These are phyloP conservation scores for Saturnispora gosingensis DNA, from an alignment of 805 yeast genomes.

Conservation along the genomic window DNA sequence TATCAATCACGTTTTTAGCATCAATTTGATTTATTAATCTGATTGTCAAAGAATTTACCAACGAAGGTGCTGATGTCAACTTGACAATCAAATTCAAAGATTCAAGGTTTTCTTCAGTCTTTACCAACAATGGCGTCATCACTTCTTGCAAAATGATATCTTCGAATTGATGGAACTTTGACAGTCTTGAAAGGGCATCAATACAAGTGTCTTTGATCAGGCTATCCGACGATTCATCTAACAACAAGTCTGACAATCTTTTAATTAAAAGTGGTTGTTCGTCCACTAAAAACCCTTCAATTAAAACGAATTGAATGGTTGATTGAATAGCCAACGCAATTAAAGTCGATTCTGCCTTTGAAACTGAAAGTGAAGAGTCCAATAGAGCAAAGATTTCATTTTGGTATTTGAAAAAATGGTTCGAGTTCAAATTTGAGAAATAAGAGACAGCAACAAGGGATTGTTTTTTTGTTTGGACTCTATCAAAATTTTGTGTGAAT, in stretches of 20 bases:
- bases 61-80: slow-evolving; percentile 6
- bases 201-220: slow-evolving; percentile 45
- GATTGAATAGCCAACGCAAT: slow-evolving; percentile 59
- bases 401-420: slow-evolving; percentile 39
- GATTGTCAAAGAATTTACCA: slow-evolving; percentile 7
- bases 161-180: slow-evolving; percentile 20
- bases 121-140: slow-evolving; percentile 1
- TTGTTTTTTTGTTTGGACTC: slow-evolving; percentile 7
- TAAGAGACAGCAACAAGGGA: slow-evolving; percentile 11
- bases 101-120: not conserved
- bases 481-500: slow-evolving; percentile 17
- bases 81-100: not conserved
- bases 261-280: slow-evolving; percentile 35
- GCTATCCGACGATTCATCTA: slow-evolving; percentile 36
- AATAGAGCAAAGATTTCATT: slow-evolving; percentile 61
- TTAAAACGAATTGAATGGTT: slow-evolving; percentile 44
- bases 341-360: slow-evolving; percentile 60
- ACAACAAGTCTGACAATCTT: slow-evolving; percentile 52
- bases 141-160: not conserved
- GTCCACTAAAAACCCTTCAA: slow-evolving; percentile 36
- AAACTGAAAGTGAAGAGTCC: slow-evolving; percentile 60
- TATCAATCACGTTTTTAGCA: not conserved
- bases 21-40: slow-evolving; percentile 9
- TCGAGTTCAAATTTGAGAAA: slow-evolving; percentile 23
- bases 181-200: slow-evolving; percentile 42